phyloP scores from a whole-genome alignment of 345 rosid species.

The Arabis alpina region DNA sequence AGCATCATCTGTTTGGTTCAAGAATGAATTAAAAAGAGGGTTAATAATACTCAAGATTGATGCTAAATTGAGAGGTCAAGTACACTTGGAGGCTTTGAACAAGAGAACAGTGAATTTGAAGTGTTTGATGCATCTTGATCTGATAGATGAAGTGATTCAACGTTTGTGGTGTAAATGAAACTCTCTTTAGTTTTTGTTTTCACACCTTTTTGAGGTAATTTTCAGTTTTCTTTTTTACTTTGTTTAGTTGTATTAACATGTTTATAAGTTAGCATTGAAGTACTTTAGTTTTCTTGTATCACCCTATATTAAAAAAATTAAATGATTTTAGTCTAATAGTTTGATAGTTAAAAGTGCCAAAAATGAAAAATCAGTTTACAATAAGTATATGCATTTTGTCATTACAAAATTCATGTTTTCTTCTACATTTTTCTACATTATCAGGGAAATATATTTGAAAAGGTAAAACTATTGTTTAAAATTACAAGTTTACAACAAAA shows the following conservation, averaged over 20 bases:
- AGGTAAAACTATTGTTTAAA: background rate
- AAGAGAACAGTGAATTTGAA: constrained; percentile 33
- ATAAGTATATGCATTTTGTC: background rate
- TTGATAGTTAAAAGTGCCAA: too few relatives aligned
- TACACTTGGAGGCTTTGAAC: constrained; percentile 34
- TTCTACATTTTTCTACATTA: background rate
- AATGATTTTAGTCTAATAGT: background rate
- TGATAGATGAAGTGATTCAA: constrained; percentile 19
- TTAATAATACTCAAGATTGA: constrained; percentile 23
- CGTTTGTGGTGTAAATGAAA: constrained; percentile 36
- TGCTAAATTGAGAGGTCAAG: constrained; percentile 40
- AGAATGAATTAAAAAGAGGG: constrained; percentile 40
- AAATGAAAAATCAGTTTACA: background rate
- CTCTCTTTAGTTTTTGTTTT: background rate
- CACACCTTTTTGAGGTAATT: background rate
- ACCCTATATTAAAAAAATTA: background rate
- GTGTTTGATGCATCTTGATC: constrained; percentile 38
- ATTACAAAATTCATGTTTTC: background rate
- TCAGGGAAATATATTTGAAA: background rate
- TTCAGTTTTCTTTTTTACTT: background rate
- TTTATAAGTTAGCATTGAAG: background rate
- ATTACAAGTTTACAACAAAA: background rate
- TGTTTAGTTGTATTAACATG: constrained; percentile 2
- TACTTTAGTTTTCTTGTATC: background rate
- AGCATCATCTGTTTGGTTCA: constrained; percentile 29